These are phyloP conservation scores for Protomyces macrosporus DNA, from an alignment of 1,139 yeast genomes.

Conservation along the genomic window DNA sequence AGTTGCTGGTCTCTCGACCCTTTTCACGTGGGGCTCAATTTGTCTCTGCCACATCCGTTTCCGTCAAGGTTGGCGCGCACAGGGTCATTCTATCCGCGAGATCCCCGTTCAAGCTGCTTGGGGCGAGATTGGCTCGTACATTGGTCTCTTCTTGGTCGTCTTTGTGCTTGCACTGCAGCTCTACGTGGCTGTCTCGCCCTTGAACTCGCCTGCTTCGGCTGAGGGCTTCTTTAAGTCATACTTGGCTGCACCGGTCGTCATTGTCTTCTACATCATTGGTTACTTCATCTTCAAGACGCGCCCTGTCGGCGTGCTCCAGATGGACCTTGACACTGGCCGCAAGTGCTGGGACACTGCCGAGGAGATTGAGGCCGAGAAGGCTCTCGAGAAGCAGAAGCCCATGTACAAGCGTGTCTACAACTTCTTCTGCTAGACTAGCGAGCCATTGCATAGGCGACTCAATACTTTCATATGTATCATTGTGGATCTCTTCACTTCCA, in stretches of 20 bases:
- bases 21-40: conserved; percentile 80
- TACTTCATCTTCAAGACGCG: conserved; percentile 3
- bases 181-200: conserved; percentile 72
- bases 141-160: conserved; percentile 56
- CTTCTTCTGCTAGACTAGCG: not conserved
- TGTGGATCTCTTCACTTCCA: no score
- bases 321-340: conserved; percentile 11
- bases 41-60: conserved; percentile 72
- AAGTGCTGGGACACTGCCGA: conserved; percentile 8
- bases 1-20: conserved; percentile 73
- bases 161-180: conserved; percentile 72
- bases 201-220: conserved; percentile 46
- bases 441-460: no score
- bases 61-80: conserved; percentile 62
- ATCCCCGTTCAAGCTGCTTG: conserved; percentile 63
- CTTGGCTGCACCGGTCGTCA: conserved; percentile 51
- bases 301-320: conserved; percentile 2
- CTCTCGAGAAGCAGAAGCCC: not conserved
- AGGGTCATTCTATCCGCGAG: conserved; percentile 62
- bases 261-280: conserved; percentile 44
- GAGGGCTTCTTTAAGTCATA: conserved; percentile 50
- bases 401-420: not conserved
- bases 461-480: no score
- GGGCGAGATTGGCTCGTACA: conserved; percentile 65
- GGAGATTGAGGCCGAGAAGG: conserved; percentile 8